These are phyloP conservation scores for Clarireedia homoeocarpa DNA, from an alignment of 2,329 filamentous ascomycete species.

Conservation along the genomic window DNA sequence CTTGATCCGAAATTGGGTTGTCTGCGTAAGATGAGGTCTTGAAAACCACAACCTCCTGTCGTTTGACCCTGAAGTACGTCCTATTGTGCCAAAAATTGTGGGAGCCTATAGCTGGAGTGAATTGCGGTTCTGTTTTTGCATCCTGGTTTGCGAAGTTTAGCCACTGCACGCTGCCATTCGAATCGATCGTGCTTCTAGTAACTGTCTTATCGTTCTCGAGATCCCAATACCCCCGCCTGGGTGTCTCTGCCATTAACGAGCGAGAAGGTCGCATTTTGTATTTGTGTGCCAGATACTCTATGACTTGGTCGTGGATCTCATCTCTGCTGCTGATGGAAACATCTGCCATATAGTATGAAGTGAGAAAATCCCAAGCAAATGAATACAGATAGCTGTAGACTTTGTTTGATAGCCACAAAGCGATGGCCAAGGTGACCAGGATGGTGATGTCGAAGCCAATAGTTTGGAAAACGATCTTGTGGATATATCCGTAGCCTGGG, in stretches of 20 bases:
- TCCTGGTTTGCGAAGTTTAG: constrained; percentile 54
- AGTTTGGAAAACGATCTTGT: constrained; percentile 24
- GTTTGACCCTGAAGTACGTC: constrained; percentile 39
- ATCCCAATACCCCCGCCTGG: constrained; percentile 47
- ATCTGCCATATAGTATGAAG: constrained; percentile 40
- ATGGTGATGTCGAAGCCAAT: constrained; percentile 27
- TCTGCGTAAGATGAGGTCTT: constrained; percentile 14
- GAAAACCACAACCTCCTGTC: constrained; percentile 21
- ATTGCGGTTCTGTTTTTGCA: constrained; percentile 43
- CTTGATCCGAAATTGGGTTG: constrained; percentile 40
- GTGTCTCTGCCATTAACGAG: constrained; percentile 47
- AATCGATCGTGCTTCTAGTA: constrained; percentile 35
- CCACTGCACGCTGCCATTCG: constrained; percentile 34
- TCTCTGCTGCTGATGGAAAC: constrained; percentile 48
- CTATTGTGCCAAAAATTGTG: constrained; percentile 48
- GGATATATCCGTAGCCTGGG: constrained; percentile 27
- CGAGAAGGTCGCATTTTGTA: constrained; percentile 43
- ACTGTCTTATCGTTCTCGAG: constrained; percentile 37
- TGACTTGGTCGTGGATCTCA: constrained; percentile 50
- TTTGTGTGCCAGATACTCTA: constrained; percentile 49
- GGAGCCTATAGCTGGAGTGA: constrained; percentile 44
- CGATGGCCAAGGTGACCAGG: constrained; percentile 22
- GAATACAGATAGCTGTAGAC: constrained; percentile 32
- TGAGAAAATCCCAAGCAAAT: constrained; percentile 32
- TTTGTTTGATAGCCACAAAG: constrained; percentile 35